Evolutionary conservation across 208 protist genomes (phyloP), one percentile per base, ranked within the genome.

Genomic region (Tetramitus jugosus): DNA sequence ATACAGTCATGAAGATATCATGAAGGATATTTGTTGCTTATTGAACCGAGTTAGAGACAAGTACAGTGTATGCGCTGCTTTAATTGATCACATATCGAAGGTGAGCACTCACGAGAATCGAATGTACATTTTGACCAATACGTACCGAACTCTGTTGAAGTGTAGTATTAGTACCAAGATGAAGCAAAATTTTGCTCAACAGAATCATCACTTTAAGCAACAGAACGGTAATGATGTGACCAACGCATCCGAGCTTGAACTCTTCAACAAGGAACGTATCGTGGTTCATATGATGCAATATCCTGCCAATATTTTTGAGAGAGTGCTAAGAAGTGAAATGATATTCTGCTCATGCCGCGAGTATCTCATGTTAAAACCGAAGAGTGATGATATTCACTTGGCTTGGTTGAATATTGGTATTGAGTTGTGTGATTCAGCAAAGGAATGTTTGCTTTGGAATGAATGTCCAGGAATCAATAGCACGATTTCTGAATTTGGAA

Each of bases 371-470:
- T 26, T 42, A 35, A 45, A 53, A 39, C 67, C 67, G n/a, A 23
- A 33, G 3, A 45, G 10, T 29, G 39, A 45, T 26, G 40, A 35
- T 23, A 53, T n/a, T 33, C 33, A 33, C 14, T 26, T 39, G 3
- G 67, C 67, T 13, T 74, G 67, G 67, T 14, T 74, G 8, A n/a
- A 74, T 33, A 26, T 74, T 39, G 67, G 67, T 33, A 74, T 74
- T 53, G 67, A 39, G 2, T 33, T 74, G 23, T 74, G 42, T 37
- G 67, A 74, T 39, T 37, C 26, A 40, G 17, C 8, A 31, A 33
- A 39, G 10, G n/a, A 2, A n/a, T n/a, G n/a, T n/a, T 53, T 74
- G 8, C 33, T 39, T 3, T 74, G 67, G 67, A 74, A 74, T 20
- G 40, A 33, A 7, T 74, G n/a, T 37, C 3, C 2, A 39, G 39